phyloP scores from a whole-genome alignment of 306 rosid species.

The Chamaecrista fasciculata region DNA sequence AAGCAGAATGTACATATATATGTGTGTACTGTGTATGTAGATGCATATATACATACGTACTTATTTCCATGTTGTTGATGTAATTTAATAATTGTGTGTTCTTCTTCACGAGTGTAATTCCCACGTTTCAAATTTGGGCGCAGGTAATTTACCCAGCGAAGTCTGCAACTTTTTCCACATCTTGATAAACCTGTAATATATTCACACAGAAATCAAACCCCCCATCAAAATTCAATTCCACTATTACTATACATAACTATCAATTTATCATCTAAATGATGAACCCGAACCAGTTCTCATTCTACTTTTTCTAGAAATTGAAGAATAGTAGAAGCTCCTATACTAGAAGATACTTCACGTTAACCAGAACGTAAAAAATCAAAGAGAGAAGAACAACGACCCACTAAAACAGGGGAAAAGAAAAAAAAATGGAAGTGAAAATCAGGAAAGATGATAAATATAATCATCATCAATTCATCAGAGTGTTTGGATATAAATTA shows the following conservation, averaged over 20 bases:
- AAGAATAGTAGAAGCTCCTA: no score
- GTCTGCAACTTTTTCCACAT: slow-evolving; percentile 89
- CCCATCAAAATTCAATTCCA: background rate
- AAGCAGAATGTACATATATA: no score
- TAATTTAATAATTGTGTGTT: slow-evolving; percentile 48
- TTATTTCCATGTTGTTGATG: slow-evolving; percentile 59
- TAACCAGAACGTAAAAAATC: background rate
- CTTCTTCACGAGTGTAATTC: slow-evolving; percentile 52
- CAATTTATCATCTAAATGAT: no score
- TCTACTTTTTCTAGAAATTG: no score
- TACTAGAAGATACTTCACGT: background rate
- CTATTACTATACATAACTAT: no score
- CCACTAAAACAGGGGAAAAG: no score
- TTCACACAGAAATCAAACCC: background rate
- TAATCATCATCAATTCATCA: background rate
- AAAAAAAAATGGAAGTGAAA: background rate
- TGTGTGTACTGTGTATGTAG: no score
- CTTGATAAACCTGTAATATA: slow-evolving; percentile 48
- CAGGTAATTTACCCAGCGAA: slow-evolving; percentile 71
- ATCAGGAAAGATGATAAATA: background rate
- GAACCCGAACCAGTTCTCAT: no score
- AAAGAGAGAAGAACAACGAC: no score
- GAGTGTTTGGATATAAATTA: no score
- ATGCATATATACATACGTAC: slow-evolving; percentile 41
- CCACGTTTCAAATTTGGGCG: slow-evolving; percentile 63